Base-by-base conservation (phyloP, 805 yeast genomes). In the Ogataea haglerorum region DNA sequence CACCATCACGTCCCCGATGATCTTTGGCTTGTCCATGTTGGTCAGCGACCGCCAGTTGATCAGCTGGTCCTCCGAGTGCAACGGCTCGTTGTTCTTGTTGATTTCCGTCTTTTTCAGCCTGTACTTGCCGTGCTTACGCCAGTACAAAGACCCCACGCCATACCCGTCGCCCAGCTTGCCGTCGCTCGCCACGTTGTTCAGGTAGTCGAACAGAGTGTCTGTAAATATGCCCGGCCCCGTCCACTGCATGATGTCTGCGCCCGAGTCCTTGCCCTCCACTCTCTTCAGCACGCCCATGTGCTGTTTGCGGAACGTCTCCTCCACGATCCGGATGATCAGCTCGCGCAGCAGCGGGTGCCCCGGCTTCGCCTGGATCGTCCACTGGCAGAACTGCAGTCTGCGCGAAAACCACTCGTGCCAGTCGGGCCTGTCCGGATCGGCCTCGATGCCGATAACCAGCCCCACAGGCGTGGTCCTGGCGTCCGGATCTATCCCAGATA, bases 221-320 rank as follows among this genome's bases (percentile, higher is more conserved):
- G 99, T 91, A 79, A 90, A 93, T 16, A 88, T 78, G 1, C 95
- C 98, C 0, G 98, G 96, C 0, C 99, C 99, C 0, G 98, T 87
- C 96, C 96, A 87, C 55, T 83, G 76, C 95, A 88, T 86, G 38
- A 88, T 76, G 56, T 83, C 89, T 15, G 80, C 80, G 5, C 95
- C 95, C 7, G 70, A 64, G 47, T 82, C 82, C 49, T 77, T 75
- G 5, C 85, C 82, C 34, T 70, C 64, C 0, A 76, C 65, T 36
- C 68, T 63, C 0, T 59, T 57, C 40, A 85, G 65, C 3, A 58
- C 57, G 1, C 80, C 80, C n/a, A 63, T 61, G 13, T 54, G 46
- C 46, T 73, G 64, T 43, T 82, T 74, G 23, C 73, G 61, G 25
- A 86, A 64, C 0, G 98, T 91, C 16, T 77, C 72, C 28, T 85